Conservation (phyloP, 352 stramenopile genomes). For the Globisporangium orthogonon region DNA sequence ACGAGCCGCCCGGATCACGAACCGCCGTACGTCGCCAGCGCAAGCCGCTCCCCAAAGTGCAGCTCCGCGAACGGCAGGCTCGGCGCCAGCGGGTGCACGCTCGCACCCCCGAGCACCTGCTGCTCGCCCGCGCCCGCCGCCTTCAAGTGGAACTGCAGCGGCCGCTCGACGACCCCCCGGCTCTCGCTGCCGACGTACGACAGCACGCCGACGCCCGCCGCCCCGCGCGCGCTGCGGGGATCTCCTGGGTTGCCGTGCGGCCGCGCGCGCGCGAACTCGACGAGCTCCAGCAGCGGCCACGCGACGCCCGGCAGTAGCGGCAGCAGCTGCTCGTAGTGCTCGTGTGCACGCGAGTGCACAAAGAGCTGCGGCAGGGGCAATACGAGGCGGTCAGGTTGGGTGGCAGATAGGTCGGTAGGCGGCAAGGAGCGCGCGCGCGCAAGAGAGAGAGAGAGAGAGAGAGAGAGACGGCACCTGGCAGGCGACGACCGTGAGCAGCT, state of each 20-base stretch:
- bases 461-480: slow-evolving; percentile 26
- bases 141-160: slow-evolving; percentile 42
- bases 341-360: slow-evolving; percentile 45
- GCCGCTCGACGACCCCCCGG: slow-evolving; percentile 34
- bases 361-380: slow-evolving; percentile 29
- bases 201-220: slow-evolving; percentile 36
- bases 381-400: too few species aligned
- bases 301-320: slow-evolving; percentile 60
- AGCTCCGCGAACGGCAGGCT: slow-evolving; percentile 39
- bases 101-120: slow-evolving; percentile 17
- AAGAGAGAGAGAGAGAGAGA: background rate
- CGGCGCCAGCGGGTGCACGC: slow-evolving; percentile 44
- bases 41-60: slow-evolving; percentile 64
- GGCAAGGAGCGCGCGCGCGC: background rate
- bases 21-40: slow-evolving; percentile 34
- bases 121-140: slow-evolving; percentile 2
- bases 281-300: slow-evolving; percentile 49
- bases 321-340: slow-evolving; percentile 72
- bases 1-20: too few species aligned
- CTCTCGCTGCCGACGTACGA: slow-evolving; percentile 44
- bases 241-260: slow-evolving; percentile 36
- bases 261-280: slow-evolving; percentile 39
- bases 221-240: slow-evolving; percentile 6
- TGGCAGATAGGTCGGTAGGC: background rate
- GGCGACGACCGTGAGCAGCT: slow-evolving; percentile 67